phyloP scores from a whole-genome alignment of 176 grass and related monocot genomes.

The Eleusine indica region DNA sequence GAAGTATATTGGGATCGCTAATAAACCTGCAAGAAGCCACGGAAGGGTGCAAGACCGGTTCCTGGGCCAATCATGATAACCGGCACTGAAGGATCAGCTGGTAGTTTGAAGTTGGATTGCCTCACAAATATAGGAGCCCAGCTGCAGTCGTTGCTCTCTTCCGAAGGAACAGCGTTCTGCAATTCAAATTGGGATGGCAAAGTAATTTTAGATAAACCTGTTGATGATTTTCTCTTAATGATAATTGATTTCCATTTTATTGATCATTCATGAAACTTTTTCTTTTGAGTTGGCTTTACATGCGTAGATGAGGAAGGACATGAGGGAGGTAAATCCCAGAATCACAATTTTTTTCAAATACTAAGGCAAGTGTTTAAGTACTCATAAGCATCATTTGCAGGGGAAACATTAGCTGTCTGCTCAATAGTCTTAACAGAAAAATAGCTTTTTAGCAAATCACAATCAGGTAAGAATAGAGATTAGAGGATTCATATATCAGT shows the following conservation, averaged over 20 bases:
- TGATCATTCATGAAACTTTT: neutral
- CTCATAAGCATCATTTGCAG: constrained; percentile 15
- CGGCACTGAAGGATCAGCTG: constrained; percentile 65
- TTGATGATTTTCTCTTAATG: neutral
- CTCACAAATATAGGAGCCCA: constrained; percentile 86
- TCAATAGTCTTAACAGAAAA: neutral
- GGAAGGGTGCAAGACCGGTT: constrained; percentile 92
- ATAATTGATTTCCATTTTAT: neutral
- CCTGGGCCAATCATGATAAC: constrained; percentile 92
- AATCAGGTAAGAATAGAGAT: constrained; percentile 20
- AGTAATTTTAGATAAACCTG: constrained; percentile 31
- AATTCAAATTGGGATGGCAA: constrained; percentile 25
- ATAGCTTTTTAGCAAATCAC: neutral
- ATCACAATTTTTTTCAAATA: neutral
- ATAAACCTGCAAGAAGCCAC: constrained; percentile 84
- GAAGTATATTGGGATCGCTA: neutral
- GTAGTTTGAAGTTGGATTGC: constrained; percentile 94
- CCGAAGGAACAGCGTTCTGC: constrained; percentile 69
- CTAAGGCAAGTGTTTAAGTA: neutral
- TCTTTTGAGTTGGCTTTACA: neutral
- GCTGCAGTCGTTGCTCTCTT: constrained; percentile 63
- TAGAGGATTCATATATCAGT: constrained; percentile 18
- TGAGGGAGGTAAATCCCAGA: neutral
- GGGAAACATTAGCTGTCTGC: neutral
- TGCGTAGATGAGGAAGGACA: neutral